Evolutionary conservation across 306 rosid species (phyloP).

Genomic region (Cicer arietinum): DNA sequence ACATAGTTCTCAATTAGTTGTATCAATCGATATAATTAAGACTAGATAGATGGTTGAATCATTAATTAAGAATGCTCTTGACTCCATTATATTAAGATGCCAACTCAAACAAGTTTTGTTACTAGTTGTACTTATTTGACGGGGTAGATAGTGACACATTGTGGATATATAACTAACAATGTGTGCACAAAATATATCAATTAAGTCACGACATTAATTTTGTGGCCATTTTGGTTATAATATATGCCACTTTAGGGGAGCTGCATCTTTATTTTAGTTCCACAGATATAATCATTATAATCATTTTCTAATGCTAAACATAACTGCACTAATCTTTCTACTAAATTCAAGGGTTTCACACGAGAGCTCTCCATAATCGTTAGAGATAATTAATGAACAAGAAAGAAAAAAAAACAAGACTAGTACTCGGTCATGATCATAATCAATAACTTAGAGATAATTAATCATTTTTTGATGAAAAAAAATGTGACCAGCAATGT

Average conservation of each 20-base stretch:
- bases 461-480: background rate
- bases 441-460: background rate
- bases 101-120: constrained; percentile 28
- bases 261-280: constrained; percentile 14
- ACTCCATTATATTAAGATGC: constrained; percentile 4
- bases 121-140: constrained; percentile 38
- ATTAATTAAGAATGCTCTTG: background rate
- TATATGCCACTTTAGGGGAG: constrained; percentile 10
- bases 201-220: background rate
- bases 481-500: no score
- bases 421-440: constrained; percentile 11
- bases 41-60: background rate
- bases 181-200: background rate
- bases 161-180: constrained; percentile 47
- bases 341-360: constrained; percentile 50
- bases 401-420: background rate
- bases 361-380: constrained; percentile 7
- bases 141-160: constrained; percentile 25
- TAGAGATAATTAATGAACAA: background rate
- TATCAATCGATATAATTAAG: background rate
- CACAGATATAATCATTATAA: constrained; percentile 9
- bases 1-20: no score
- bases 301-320: background rate
- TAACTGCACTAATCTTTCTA: constrained; percentile 20
- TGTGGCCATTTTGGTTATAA: constrained; percentile 19